Evolutionary conservation across 495 filamentous ascomycete species (phyloP).

Genomic region (Annulohypoxylon stygium): DNA sequence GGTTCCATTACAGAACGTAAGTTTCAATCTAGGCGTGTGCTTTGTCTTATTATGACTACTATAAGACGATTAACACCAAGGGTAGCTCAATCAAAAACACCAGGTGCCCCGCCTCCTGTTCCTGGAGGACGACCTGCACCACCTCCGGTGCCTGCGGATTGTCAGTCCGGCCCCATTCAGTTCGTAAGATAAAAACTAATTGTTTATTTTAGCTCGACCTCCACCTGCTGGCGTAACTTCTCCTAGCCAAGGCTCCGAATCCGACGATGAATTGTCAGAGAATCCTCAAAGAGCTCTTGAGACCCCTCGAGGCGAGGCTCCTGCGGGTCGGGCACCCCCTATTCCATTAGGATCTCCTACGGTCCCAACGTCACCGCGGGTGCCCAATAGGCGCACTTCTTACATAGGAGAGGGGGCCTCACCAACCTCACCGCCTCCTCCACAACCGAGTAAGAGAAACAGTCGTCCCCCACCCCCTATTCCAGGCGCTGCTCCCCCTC

Average conservation of each 20-base stretch:
- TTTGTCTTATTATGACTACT: slow-evolving; percentile 50
- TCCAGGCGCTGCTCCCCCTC: slow-evolving; percentile 63
- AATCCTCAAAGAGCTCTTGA: slow-evolving; percentile 59
- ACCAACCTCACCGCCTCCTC: slow-evolving; percentile 60
- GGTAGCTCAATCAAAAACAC: slow-evolving; percentile 52
- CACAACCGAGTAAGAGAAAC: slow-evolving; percentile 63
- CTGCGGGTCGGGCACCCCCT: slow-evolving; percentile 55
- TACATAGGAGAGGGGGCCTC: slow-evolving; percentile 63
- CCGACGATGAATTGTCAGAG: slow-evolving; percentile 92
- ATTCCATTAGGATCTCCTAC: slow-evolving; percentile 65
- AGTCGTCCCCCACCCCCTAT: slow-evolving; percentile 65
- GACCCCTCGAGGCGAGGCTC: slow-evolving; percentile 58
- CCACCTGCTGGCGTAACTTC: slow-evolving; percentile 68
- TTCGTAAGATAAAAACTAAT: slow-evolving; percentile 50
- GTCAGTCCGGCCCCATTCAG: slow-evolving; percentile 63
- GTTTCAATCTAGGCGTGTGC: slow-evolving; percentile 38
- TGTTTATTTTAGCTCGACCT: slow-evolving; percentile 67
- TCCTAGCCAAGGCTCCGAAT: slow-evolving; percentile 84
- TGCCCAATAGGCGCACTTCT: slow-evolving; percentile 65
- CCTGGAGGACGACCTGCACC: slow-evolving; percentile 74
- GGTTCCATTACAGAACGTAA: slow-evolving; percentile 64
- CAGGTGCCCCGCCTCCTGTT: slow-evolving; percentile 67
- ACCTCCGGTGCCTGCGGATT: slow-evolving; percentile 75
- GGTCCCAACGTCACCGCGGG: slow-evolving; percentile 67
- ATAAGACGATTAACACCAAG: slow-evolving; percentile 54